Base-by-base conservation (phyloP, 2,329 filamentous ascomycete genomes). In the Trichophyton simii region DNA sequence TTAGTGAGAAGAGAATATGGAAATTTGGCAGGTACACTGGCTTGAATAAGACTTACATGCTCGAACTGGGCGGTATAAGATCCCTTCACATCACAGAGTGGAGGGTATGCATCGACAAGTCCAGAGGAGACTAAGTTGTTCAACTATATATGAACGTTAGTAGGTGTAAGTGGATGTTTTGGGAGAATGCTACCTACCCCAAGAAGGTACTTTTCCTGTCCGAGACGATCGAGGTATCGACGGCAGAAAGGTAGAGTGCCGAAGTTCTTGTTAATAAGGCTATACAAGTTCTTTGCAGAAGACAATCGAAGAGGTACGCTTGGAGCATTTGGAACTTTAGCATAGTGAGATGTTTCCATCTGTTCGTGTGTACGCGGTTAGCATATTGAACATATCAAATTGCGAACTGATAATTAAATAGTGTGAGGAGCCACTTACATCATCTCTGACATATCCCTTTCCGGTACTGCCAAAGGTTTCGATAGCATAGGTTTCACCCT, bases 401-500 rank as follows among this genome's bases (percentile, higher is more conserved):
- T 36, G 46, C 44, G 28, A 41, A 38, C 34, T 38, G 3, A 38
- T 38, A 38, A 38, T 4, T 8, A 38, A 38, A 13, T 13, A 13
- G 25, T 52, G 22, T 54, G 31, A 57, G 15, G 15, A 15, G 3
- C 36, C 22, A 74, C 82, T 72, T 76, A 90, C 87, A 75, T 96
- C 89, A 70, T 96, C 91, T 66, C 84, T 79, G 61, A 96, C 89
- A 71, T 89, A 88, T 66, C 91, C 91, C 72, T 89, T 91, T 65
- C 91, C 92, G 22, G 91, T 96, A 72, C 87, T 94, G 63, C 91
- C 92, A 73, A 96, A 96, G 0, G 91, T 96, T 78, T 96, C 91
- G 68, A 96, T 95, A 66, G 91, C 91, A 73, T 95, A 97, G 18
- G 91, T 86, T 71, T 97, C 91, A 48, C 91, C 91, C 76, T 96